These are phyloP conservation scores for Edaphochlamys debaryana DNA, from an alignment of 139 green algal species.

Conservation along the genomic window DNA sequence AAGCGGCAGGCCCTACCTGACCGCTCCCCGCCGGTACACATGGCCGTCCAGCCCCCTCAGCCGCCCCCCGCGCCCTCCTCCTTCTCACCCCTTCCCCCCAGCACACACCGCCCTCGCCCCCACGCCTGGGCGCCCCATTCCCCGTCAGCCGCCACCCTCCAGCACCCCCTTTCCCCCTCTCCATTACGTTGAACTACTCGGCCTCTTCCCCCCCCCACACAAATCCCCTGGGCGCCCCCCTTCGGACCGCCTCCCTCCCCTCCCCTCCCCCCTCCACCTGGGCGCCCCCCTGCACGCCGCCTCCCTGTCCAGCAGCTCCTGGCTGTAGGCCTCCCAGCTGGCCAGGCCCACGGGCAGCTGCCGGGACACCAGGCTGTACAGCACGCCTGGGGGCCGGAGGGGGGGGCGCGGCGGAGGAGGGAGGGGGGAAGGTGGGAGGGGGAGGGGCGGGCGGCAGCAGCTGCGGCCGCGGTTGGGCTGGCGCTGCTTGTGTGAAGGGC, in stretches of 20 bases:
- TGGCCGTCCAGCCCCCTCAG: too few relatives aligned
- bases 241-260: neutral
- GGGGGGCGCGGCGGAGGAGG: neutral
- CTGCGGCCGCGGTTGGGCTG: neutral
- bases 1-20: neutral
- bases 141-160: too few relatives aligned
- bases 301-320: neutral
- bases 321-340: neutral
- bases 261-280: neutral
- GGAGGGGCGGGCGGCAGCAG: neutral
- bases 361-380: constrained; percentile 13
- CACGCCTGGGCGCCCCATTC: too few relatives aligned
- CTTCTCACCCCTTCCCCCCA: too few relatives aligned
- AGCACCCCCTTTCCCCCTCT: too few relatives aligned
- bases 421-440: neutral
- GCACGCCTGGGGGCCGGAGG: neutral
- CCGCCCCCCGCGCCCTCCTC: too few relatives aligned
- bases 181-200: too few relatives aligned
- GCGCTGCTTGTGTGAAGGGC: too few relatives aligned
- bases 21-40: too few relatives aligned
- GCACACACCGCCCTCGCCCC: too few relatives aligned
- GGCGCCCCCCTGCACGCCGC: neutral
- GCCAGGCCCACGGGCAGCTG: neutral
- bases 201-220: too few relatives aligned
- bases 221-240: too few relatives aligned